A percentile compares a stretch with the other conserved stretches of the same genome.
Conservation (phyloP, 2,329 filamentous ascomycete genomes). For the Drechmeria coniospora region DNA sequence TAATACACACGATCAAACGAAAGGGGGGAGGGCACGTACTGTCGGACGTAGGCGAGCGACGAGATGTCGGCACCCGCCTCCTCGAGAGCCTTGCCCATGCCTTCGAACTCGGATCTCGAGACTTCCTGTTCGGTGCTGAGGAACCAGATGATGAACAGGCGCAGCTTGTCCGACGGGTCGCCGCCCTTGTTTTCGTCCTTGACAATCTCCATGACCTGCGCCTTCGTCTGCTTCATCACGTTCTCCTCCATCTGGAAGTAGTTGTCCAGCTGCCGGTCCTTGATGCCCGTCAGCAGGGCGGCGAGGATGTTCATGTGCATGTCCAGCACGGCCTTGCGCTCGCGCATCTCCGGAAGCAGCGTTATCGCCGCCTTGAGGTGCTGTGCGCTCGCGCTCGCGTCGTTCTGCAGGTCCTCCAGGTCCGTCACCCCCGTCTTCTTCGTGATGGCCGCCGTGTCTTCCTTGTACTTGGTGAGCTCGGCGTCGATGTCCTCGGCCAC, state of each 20-base stretch:
- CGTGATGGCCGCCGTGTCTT: slow-evolving; percentile 86
- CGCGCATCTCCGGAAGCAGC: slow-evolving; percentile 74
- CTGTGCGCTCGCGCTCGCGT: slow-evolving; percentile 76
- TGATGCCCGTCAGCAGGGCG: slow-evolving; percentile 61
- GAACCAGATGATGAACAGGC: slow-evolving; percentile 94
- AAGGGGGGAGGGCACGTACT: too few species aligned
- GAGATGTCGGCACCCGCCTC: slow-evolving; percentile 61
- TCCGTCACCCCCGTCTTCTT: slow-evolving; percentile 88
- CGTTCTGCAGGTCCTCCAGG: slow-evolving; percentile 82
- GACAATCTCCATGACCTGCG: slow-evolving; percentile 76
- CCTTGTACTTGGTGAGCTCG: slow-evolving; percentile 86
- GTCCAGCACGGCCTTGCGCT: slow-evolving; percentile 82
- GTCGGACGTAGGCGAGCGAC: slow-evolving; percentile 71
- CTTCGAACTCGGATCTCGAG: slow-evolving; percentile 63
- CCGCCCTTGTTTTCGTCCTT: slow-evolving; percentile 70
- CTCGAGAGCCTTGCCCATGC: slow-evolving; percentile 72
- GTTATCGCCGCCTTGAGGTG: slow-evolving; percentile 95
- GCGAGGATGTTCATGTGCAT: slow-evolving; percentile 99
- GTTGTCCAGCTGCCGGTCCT: slow-evolving; percentile 86
- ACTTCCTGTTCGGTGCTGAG: slow-evolving; percentile 86
- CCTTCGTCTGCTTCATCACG: slow-evolving; percentile 78
- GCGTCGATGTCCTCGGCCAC: slow-evolving; percentile 93
- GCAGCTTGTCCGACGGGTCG: slow-evolving; percentile 74
- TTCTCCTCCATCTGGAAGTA: slow-evolving; percentile 93
- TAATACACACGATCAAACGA: too few species aligned